Base-by-base conservation (phyloP, 371 early-diverging fungal genomes). In the Mucor saturninus region DNA sequence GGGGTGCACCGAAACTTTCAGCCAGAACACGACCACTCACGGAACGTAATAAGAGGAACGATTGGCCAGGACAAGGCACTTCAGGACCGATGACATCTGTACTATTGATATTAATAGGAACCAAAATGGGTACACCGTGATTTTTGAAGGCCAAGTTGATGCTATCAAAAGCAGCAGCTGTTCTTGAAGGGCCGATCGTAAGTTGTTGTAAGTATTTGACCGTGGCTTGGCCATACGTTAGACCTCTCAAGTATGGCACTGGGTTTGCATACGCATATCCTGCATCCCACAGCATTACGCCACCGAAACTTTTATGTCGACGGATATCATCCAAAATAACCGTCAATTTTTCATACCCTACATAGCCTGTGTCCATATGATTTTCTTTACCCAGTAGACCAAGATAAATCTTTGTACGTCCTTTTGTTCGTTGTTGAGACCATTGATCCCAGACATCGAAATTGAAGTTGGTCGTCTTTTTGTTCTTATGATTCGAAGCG, bases 211-310 rank as follows among this genome's bases (percentile, higher is more conserved):
- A 57, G 37, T 74, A 77, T 10, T 61, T 55, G 0, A 68, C 65
- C 5, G 62, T 65, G n/a, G 75, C 78, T 39, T 68, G 67, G 8
- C 73, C 78, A 35, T 69, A 75, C 0, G 54, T 59, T 5, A 66
- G 14, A 26, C 62, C 59, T 15, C 54, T 64, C 28, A 71, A 37
- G 28, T 60, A 62, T 29, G 64, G 37, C 14, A 73, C 71, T 0
- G 67, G 68, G 43, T 79, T 84, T 50, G 66, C 68, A 67, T 58
- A 80, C 51, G 81, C 75, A 38, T 76, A 68, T 0, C 76, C 68
- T 14, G 78, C 84, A 59, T 89, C 89, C 89, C 89, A 89, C 57
- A 87, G 77, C 89, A 89, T 89, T 1, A 87, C 81, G 45, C 89
- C 89, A 32, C 86, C 88, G 71, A 89, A 89, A 11, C 73, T 73